Base-by-base conservation (phyloP, 2,329 filamentous ascomycete species). In the Fonsecaea nubica region DNA sequence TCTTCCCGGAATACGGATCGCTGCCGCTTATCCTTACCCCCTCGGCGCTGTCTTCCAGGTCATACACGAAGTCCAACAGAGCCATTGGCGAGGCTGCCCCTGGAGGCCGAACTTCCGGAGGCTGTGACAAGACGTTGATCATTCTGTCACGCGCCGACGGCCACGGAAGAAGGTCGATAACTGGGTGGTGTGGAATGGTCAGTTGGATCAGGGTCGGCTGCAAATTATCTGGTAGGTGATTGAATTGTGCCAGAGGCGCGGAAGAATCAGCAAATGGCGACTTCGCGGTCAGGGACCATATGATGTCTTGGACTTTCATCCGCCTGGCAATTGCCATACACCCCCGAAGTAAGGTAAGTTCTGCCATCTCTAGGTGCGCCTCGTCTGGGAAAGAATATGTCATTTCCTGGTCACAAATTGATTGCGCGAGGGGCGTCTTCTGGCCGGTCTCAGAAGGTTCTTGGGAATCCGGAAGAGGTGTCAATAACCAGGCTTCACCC, bases 91-190 rank as follows among this genome's bases (percentile, higher is more conserved):
- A 79, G 21, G 79, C 78, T 1, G 84, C 84, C 8, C 76, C 75
- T 1, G 80, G 75, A 12, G 86, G 86, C 35, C 85, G 81, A 42
- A 80, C 69, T 36, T 80, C 74, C 2, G 80, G 79, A 0, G 85
- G 85, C 35, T 87, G 75, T 15, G 77, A 77, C 60, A 88, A 77
- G 36, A 87, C 76, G 67, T 79, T 78, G 68, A 89, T 84, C 42
- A 85, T 75, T 64, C 82, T 82, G 67, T 86, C 83, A 7, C 86
- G 79, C 40, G 84, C 82, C 18, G 73, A 76, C 1, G 86, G 85
- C 86, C 86, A 88, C 0, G 86, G 86, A 1, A 88, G 74, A 33
- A 87, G 75, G 72, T 89, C 86, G 10, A 88, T 74, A 12, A 87
- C 65, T 1, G 86, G 85, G 69, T 88, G 86, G 68, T 88, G 86